Evolutionary conservation across 805 yeast genomes (phyloP).

Genomic region (Metahyphopichia silvanorum): DNA sequence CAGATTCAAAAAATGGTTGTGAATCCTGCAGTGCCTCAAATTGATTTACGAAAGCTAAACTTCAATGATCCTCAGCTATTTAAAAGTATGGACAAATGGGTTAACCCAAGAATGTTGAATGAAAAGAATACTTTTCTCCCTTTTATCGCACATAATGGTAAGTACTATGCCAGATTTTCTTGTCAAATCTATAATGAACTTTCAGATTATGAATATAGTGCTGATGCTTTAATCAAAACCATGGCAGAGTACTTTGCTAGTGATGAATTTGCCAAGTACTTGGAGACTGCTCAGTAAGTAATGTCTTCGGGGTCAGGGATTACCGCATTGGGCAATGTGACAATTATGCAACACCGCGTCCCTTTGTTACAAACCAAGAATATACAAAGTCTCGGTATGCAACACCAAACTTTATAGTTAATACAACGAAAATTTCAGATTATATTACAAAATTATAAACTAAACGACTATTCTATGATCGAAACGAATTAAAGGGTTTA

Average conservation of each 20-base stretch:
- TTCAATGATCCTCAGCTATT: slow-evolving; percentile 9
- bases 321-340: no score
- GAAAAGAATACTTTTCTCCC: slow-evolving; percentile 50
- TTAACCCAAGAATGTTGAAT: slow-evolving; percentile 4
- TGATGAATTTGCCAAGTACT: slow-evolving; percentile 1
- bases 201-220: slow-evolving; percentile 49
- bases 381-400: no score
- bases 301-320: no score
- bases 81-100: neutral
- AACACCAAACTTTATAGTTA: no score
- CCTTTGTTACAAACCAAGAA: no score
- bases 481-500: no score
- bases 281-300: no score
- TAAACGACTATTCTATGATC: no score
- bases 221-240: slow-evolving; percentile 31
- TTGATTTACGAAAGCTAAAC: slow-evolving; percentile 1
- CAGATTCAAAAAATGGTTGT: slow-evolving; percentile 3
- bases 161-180: slow-evolving; percentile 43
- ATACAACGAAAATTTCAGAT: no score
- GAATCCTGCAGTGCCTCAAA: no score
- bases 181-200: slow-evolving; percentile 60
- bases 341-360: no score
- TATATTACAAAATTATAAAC: no score
- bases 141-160: slow-evolving; percentile 33
- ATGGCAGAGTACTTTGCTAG: slow-evolving; percentile 4